These are phyloP conservation scores for Pythium diclinum DNA, from an alignment of 352 stramenopile genomes.

Conservation along the genomic window DNA sequence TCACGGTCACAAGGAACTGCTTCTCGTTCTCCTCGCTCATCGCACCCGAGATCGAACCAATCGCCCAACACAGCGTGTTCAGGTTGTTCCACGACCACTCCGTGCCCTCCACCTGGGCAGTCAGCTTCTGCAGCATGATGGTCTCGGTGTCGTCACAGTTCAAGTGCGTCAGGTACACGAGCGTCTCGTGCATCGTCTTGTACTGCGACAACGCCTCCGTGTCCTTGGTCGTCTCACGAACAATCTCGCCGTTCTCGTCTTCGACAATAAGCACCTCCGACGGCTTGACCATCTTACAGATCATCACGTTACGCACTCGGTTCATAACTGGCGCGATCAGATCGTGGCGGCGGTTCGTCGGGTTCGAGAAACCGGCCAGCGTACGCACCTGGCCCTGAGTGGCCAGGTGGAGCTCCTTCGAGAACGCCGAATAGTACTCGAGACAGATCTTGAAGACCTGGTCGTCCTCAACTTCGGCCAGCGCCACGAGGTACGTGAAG, in stretches of 20 bases:
- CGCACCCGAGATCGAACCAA: conserved; percentile 98
- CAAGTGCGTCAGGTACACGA: conserved; percentile 99
- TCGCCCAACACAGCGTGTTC: conserved; percentile 99
- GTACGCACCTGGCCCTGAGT: conserved; percentile 78
- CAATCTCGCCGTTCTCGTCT: conserved; percentile 97
- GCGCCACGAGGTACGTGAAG: conserved; percentile 91
- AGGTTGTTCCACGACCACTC: conserved; percentile 97
- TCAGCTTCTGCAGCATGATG: conserved; percentile 99
- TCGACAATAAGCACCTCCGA: conserved; percentile 99
- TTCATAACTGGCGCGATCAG: conserved; percentile 90
- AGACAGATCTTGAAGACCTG: conserved; percentile 99
- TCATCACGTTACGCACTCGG: conserved; percentile 96
- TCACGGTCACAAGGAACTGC: conserved; percentile 99
- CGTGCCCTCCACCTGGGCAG: conserved; percentile 84
- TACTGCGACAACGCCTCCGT: conserved; percentile 99
- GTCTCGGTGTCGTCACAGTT: conserved; percentile 99
- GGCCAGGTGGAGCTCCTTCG: conserved; percentile 94
- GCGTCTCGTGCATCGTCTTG: conserved; percentile 99
- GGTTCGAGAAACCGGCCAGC: conserved; percentile 58
- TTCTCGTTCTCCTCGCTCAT: conserved; percentile 99
- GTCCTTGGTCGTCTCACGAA: conserved; percentile 98
- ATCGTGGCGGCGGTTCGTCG: conserved; percentile 51
- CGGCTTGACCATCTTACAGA: conserved; percentile 99
- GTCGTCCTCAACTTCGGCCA: conserved; percentile 92
- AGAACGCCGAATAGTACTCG: conserved; percentile 97